These are phyloP conservation scores for Cornus florida DNA, from an alignment of 148 eudicot genomes.

Conservation along the genomic window DNA sequence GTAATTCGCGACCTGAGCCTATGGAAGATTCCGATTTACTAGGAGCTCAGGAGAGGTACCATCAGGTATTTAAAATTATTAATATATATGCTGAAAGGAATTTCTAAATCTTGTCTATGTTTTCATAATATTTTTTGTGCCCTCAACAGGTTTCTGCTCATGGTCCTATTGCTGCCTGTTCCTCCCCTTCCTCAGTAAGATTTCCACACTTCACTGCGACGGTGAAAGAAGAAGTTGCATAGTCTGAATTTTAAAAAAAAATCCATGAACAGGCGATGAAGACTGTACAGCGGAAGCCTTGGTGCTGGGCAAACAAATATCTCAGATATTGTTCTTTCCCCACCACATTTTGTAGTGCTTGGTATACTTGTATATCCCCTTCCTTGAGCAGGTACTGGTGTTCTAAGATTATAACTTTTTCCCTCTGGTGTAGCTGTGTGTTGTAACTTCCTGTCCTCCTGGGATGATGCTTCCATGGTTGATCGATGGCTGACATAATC, in stretches of 20 bases:
- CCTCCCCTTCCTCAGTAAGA: neutral
- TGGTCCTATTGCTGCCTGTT: neutral
- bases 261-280: neutral
- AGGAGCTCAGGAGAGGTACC: neutral
- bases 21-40: neutral
- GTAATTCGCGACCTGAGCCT: neutral
- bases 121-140: neutral
- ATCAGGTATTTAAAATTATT: constrained; percentile 4
- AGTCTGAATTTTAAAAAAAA: neutral
- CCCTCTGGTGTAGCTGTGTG: too few relatives aligned
- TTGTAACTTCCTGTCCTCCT: neutral
- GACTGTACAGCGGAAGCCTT: neutral
- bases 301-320: neutral
- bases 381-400: neutral
- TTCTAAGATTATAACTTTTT: neutral
- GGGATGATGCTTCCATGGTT: neutral
- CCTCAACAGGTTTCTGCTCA: neutral
- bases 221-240: neutral
- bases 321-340: neutral
- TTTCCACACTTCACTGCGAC: neutral
- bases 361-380: neutral
- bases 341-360: neutral
- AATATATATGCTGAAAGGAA: neutral
- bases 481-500: neutral
- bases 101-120: neutral